phyloP scores from a whole-genome alignment of 495 filamentous ascomycete genomes.

The Neurospora sp. region DNA sequence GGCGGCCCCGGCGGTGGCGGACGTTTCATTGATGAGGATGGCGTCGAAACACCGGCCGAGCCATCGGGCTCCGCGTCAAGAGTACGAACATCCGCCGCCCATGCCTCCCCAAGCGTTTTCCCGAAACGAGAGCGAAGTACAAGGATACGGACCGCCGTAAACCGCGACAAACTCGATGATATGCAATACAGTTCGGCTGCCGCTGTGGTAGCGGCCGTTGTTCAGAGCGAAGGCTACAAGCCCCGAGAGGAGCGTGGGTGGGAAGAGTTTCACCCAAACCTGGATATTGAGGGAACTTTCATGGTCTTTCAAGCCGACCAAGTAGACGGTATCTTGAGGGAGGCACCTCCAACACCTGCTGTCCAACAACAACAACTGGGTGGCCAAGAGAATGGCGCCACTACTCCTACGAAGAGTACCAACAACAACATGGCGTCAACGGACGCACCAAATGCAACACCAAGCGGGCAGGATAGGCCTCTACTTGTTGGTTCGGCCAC shows the following conservation, averaged over 20 bases:
- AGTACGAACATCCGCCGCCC: slow-evolving; percentile 23
- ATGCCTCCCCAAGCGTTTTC: slow-evolving; percentile 31
- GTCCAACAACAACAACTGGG: slow-evolving; percentile 11
- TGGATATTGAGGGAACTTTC: slow-evolving; percentile 75
- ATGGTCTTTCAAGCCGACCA: slow-evolving; percentile 72
- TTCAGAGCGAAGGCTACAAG: slow-evolving; percentile 90
- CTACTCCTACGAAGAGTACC: slow-evolving; percentile 28
- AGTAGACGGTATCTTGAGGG: slow-evolving; percentile 57
- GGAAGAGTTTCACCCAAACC: slow-evolving; percentile 92
- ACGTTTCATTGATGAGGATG: slow-evolving; percentile 58
- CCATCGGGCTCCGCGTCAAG: slow-evolving; percentile 14
- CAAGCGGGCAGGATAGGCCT: slow-evolving; percentile 18
- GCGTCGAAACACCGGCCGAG: slow-evolving; percentile 38
- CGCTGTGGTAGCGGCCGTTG: slow-evolving; percentile 71
- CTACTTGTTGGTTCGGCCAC: slow-evolving; percentile 11
- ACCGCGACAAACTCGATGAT: slow-evolving; percentile 36
- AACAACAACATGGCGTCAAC: not conserved
- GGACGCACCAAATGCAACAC: slow-evolving; percentile 13
- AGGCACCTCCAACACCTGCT: slow-evolving; percentile 33
- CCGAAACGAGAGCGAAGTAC: slow-evolving; percentile 43
- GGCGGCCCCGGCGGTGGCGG: slow-evolving; percentile 74
- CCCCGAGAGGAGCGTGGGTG: slow-evolving; percentile 91
- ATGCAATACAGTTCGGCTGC: slow-evolving; percentile 68
- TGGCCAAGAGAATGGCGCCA: slow-evolving; percentile 22
- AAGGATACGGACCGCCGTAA: slow-evolving; percentile 39